phyloP scores from a whole-genome alignment of 805 yeast genomes.

The Teunomyces lycoperdinae region DNA sequence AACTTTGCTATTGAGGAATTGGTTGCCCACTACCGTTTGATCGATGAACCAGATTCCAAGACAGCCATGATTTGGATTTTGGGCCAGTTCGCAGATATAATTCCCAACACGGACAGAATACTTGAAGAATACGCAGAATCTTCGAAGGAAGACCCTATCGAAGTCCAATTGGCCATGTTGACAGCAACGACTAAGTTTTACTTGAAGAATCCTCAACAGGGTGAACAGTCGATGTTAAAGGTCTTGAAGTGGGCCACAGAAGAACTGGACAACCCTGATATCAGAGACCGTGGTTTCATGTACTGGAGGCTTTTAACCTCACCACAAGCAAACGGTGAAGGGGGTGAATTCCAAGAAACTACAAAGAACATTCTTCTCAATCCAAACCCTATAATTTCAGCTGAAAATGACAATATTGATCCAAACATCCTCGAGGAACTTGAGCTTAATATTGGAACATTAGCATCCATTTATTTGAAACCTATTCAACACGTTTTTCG shows the following conservation, averaged over 20 bases:
- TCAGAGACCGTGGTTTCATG: slow-evolving; percentile 79
- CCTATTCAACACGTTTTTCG: slow-evolving; percentile 83
- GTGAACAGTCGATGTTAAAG: slow-evolving; percentile 56
- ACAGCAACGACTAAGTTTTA: slow-evolving; percentile 75
- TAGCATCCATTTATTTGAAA: slow-evolving; percentile 80
- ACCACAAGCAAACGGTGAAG: slow-evolving; percentile 32
- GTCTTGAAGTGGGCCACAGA: slow-evolving; percentile 70
- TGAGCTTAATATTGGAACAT: slow-evolving; percentile 74
- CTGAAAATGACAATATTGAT: slow-evolving; percentile 69
- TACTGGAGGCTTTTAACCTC: slow-evolving; percentile 77
- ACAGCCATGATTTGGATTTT: slow-evolving; percentile 80
- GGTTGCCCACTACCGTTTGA: slow-evolving; percentile 34
- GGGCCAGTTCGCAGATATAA: slow-evolving; percentile 61
- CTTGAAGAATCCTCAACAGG: slow-evolving; percentile 50
- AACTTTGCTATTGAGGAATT: slow-evolving; percentile 29
- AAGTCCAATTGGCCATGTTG: slow-evolving; percentile 70
- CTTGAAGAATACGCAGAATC: slow-evolving; percentile 37
- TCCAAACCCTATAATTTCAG: slow-evolving; percentile 58
- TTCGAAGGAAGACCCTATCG: slow-evolving; percentile 63
- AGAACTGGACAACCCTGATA: slow-evolving; percentile 74
- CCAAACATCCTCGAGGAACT: slow-evolving; percentile 72
- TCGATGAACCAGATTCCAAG: slow-evolving; percentile 76
- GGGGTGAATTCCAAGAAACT: slow-evolving; percentile 37
- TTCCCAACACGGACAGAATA: slow-evolving; percentile 44
- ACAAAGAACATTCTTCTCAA: slow-evolving; percentile 55